Base-by-base conservation (phyloP, 2,329 filamentous ascomycete species). In the Penicillium sp. region DNA sequence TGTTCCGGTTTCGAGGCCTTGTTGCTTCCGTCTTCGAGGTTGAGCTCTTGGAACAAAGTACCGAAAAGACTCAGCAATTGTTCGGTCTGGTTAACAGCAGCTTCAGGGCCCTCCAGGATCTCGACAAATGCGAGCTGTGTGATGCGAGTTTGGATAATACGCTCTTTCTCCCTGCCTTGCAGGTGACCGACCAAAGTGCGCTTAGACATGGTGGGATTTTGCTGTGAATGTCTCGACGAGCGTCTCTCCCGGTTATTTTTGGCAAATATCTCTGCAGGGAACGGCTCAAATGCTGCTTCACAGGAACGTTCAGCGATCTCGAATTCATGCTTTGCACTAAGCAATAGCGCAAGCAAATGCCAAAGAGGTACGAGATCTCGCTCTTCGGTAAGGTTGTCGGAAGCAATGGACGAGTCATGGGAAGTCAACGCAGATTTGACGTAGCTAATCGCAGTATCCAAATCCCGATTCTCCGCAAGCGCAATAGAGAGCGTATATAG, bases 131-230 rank as follows among this genome's bases (percentile, higher is more conserved):
- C 78, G 44, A 98, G 73, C 58, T 97, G 90, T 8, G 91, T 96
- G 80, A 97, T 94, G 64, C 94, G 94, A 46, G 96, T 82, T 64
- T 97, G 87, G n/a, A 98, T 69, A 28, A 98, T 83, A 33, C 80
- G 79, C 63, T 90, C 87, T 59, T 89, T 94, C 60, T 97, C 90
- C 17, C 81, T 80, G 42, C 83, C 80, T 47, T 88, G 84, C 81
- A 96, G 87, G 30, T 86, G 81, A 50, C 91, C 85, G 1, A 94
- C 50, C 76, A 32, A 87, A 60, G 3, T 82, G 80, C 48, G 59
- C 27, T 53, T 57, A 7, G 51, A 39, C 9, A 43, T 52, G 18
- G 55, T 53, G 28, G 47, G 48, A 15, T 33, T 7, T 32, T 53
- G 50, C 9, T 59, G 52, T 5, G 47, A 50, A 18, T 60, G 47